Evolutionary conservation across 1,284 basidiomycete species (phyloP), one percentile per base, ranked within the genome.

Genomic region (Ustanciosporium gigantosporum): DNA sequence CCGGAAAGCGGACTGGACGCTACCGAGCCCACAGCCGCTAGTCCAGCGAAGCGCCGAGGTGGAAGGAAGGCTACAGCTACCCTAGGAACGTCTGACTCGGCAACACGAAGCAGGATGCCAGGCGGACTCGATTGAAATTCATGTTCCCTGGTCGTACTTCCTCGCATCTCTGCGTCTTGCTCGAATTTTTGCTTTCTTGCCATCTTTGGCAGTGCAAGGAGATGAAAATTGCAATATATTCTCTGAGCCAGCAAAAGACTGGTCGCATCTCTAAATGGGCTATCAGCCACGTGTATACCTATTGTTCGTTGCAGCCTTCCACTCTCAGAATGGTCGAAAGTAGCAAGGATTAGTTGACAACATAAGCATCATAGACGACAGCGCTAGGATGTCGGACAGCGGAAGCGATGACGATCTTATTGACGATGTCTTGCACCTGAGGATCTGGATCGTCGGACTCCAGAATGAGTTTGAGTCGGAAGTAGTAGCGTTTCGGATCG

Each of bases 41-140:
- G 45, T 14, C 51, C 52, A 0, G 52, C 44, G 0, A 56, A 62
- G 24, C 25, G 57, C 2, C 42, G 58, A 17, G 34, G 32, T 9
- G 41, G 27, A 5, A 9, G 9, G 13, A 29, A 29, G 27, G n/a
- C n/a, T n/a, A n/a, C n/a, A n/a, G n/a, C n/a, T n/a, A n/a, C n/a
- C n/a, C n/a, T n/a, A n/a, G n/a, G n/a, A n/a, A n/a, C n/a, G n/a
- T n/a, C n/a, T n/a, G n/a, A n/a, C n/a, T n/a, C n/a, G n/a, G n/a
- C n/a, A n/a, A n/a, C n/a, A n/a, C n/a, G n/a, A 35, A 8, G 13
- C 36, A 56, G 45, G 37, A 62, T 62, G 59, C 59, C 59, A 19
- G 59, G 59, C 11, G 19, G 36, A 23, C 52, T 62, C 11, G 59
- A 62, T 21, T 62, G 31, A 32, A 9, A 13, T 9, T n/a, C n/a